A percentile compares a stretch with the other conserved stretches of the same genome.
These are phyloP conservation scores for Calocybe gangraenosa DNA, from an alignment of 768 basidiomycete species.

Conservation along the genomic window DNA sequence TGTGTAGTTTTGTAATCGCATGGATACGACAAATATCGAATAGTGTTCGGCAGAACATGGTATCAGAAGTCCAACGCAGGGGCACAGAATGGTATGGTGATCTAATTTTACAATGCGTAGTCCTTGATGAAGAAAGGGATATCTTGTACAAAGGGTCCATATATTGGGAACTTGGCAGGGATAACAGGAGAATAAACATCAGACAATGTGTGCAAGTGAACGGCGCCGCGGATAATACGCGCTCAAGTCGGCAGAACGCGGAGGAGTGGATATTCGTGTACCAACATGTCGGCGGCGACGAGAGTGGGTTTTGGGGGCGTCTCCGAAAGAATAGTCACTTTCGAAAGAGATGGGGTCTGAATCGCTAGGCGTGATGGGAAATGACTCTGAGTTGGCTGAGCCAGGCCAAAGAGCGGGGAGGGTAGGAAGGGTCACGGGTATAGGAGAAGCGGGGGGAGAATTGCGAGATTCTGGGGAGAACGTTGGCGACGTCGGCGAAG, in stretches of 20 bases:
- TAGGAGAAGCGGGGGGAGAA: constrained; percentile 33
- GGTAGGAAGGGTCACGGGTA: constrained; percentile 61
- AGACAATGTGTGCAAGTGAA: constrained; percentile 24
- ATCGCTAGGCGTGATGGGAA: constrained; percentile 38
- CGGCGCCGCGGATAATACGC: constrained; percentile 26
- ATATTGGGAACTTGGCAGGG: not conserved
- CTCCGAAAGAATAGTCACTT: constrained; percentile 20
- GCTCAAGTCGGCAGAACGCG: constrained; percentile 27
- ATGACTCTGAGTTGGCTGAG: constrained; percentile 39
- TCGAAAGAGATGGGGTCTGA: constrained; percentile 21
- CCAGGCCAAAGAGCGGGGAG: constrained; percentile 52
- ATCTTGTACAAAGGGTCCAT: constrained; percentile 12
- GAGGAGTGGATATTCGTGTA: constrained; percentile 41
- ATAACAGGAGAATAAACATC: constrained; percentile 4
- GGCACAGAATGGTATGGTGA: constrained; percentile 6
- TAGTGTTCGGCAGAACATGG: constrained; percentile 1
- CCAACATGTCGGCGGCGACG: constrained; percentile 37
- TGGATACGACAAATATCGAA: constrained; percentile 1
- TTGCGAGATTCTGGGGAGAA: constrained; percentile 46
- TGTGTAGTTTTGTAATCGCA: not conserved
- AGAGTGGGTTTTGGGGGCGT: constrained; percentile 23
- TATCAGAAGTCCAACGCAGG: constrained; percentile 2
- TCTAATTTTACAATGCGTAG: constrained; percentile 18
- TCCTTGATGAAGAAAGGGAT: constrained; percentile 3
- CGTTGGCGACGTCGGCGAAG: constrained; percentile 65